Conservation (phyloP, 2,329 filamentous ascomycete species). For the Hypoxylon sp. region DNA sequence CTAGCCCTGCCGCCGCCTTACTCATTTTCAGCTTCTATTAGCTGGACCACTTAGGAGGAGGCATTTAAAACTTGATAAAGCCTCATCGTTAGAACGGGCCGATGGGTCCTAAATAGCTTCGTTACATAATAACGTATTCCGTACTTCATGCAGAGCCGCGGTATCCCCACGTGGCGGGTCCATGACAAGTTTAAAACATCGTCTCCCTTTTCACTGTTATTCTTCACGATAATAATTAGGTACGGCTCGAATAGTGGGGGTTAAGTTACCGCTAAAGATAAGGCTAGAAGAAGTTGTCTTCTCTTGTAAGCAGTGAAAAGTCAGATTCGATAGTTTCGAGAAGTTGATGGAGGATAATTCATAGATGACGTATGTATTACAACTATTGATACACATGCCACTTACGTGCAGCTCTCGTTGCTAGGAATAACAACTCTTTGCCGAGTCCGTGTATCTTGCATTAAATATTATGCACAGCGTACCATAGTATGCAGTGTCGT, state of each 20-base stretch:
- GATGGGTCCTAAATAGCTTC: slow-evolving; percentile 9
- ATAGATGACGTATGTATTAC: slow-evolving; percentile 8
- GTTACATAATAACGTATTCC: slow-evolving; percentile 11
- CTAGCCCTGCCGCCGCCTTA: slow-evolving; percentile 33
- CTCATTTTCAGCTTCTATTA: slow-evolving; percentile 33
- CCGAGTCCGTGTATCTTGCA: not conserved
- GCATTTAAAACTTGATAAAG: slow-evolving; percentile 14
- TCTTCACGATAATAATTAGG: slow-evolving; percentile 4
- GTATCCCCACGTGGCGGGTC: slow-evolving; percentile 32
- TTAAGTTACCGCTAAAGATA: not conserved
- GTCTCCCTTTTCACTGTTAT: slow-evolving; percentile 1
- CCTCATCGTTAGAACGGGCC: slow-evolving; percentile 28
- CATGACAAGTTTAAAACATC: slow-evolving; percentile 19
- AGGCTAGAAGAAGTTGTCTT: not conserved
- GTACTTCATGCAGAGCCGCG: slow-evolving; percentile 29
- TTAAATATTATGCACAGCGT: not conserved
- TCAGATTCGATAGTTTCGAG: not conserved
- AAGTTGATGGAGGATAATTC: slow-evolving; percentile 6
- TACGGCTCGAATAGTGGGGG: slow-evolving; percentile 6
- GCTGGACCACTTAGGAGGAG: slow-evolving; percentile 6
- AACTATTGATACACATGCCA: not conserved
- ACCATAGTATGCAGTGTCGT: not conserved
- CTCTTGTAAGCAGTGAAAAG: not conserved
- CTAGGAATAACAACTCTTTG: not conserved
- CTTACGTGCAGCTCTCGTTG: not conserved